Base-by-base conservation (phyloP, 2,329 filamentous ascomycete genomes). In the Dactylonectria estremocensis region DNA sequence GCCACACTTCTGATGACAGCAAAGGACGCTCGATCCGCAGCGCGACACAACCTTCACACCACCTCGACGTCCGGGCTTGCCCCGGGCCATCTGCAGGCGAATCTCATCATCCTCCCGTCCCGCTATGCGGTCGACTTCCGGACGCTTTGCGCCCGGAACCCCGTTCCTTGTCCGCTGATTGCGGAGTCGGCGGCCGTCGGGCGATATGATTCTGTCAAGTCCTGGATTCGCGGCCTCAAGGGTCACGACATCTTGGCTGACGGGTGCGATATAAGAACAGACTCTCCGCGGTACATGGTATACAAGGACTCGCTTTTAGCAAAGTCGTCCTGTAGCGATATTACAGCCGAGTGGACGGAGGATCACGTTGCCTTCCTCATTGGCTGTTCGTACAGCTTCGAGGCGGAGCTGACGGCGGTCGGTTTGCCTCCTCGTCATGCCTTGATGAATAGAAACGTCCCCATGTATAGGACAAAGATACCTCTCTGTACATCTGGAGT, bases 331-430 rank as follows among this genome's bases (percentile, higher is more conserved):
- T 78, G 79, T 33, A 56, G 73, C 2, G 82, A 89, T 73, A 81
- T 92, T 16, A 71, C 78, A 1, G 72, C 78, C 2, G 77, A 88
- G 46, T 92, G 90, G 90, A 85, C 83, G 0, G 75, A 81, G 5
- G 84, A 90, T 69, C 88, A 92, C 70, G 85, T 90, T 22, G 90
- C 84, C 0, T 92, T 90, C 73, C 76, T 92, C 50, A 87, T 92
- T 68, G 90, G 89, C 9, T 92, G 90, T 75, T 89, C 86, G 1
- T 92, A 87, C 81, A 89, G 85, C 71, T 92, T 92, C 74, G 90
- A 92, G 76, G 79, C 83, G 3, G 89, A 89, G 3, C 83, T 92
- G 22, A 74, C 78, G 0, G 77, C 74, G 0, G 85, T 86, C 0
- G 87, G 86, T 0, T 78, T 92, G 6, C 71, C 81, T 7, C 86